Evolutionary conservation across 164 flowering plant species (phyloP), one percentile per base, ranked within the genome.

Genomic region (Aristolochia californica): DNA sequence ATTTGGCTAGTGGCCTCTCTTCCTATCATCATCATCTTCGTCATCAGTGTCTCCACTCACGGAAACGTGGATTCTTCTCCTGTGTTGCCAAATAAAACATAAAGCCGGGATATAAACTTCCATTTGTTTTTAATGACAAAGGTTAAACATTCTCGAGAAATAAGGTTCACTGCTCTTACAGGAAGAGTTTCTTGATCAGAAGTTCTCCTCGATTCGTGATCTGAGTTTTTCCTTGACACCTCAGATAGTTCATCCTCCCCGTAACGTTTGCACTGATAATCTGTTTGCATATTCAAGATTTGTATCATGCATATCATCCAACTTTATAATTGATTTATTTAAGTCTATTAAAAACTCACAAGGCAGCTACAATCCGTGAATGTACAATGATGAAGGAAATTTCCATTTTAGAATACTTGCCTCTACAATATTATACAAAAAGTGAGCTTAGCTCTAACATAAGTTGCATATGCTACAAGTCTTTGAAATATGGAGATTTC

Each of bases 61-160:
- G 97, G 60, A 93, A 93, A 14, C 97, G 89, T 16, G 99, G 99
- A 70, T 93, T 93, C 76, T 89, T 89, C 74, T 89, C 99, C 96
- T 89, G 83, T 53, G 30, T 15, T 7, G 9, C 15, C 27, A 45
- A 57, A 59, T 16, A 66, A 63, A 51, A 25, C 1, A 55, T 18
- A 40, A 34, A 4, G 40, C 11, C 10, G 7, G n/a, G 40, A 3
- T 1, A 34, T 34, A 34, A 34, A 34, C 40, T 34, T 8, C 24
- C 1, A 4, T 22, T 4, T 1, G 5, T 12, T 5, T 8, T 14
- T 13, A 7, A 24, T 3, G 5, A 1, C 15, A 22, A 38, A 30
- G 40, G 2, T 21, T 16, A 17, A 28, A 5, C 28, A 15, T 34
- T 34, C 40, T 34, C 10, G 2, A 23, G 4, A 23, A 21, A 0